phyloP scores from a whole-genome alignment of 371 early-diverging fungal species.

The Apophysomyces sp. region DNA sequence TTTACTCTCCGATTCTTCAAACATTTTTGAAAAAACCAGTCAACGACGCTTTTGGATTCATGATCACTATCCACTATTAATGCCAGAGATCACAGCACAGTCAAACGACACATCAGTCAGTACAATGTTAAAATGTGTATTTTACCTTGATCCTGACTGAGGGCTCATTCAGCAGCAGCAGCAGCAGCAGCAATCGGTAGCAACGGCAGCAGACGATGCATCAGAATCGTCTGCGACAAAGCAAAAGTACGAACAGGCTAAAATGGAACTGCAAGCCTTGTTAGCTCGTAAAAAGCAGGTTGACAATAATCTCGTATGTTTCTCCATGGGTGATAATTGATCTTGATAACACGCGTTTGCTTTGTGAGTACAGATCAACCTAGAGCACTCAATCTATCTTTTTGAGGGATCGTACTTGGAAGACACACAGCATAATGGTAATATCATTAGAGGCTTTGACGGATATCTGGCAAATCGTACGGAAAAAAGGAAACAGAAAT shows the following conservation, averaged over 20 bases:
- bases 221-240: conserved; percentile 42
- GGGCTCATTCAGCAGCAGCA: background rate
- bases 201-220: conserved; percentile 5
- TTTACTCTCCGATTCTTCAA: no score
- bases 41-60: no score
- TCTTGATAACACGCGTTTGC: background rate
- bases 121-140: background rate
- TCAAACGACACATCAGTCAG: background rate
- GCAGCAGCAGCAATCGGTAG: background rate
- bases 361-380: conserved; percentile 30
- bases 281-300: conserved; percentile 61
- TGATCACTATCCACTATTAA: background rate
- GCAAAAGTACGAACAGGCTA: conserved; percentile 62
- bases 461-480: conserved; percentile 63
- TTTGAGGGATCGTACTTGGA: conserved; percentile 84
- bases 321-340: background rate
- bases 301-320: conserved; percentile 58
- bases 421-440: conserved; percentile 78
- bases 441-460: conserved; percentile 83
- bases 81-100: conserved; percentile 1
- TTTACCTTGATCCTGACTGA: background rate
- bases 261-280: conserved; percentile 55
- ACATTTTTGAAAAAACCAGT: no score
- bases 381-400: conserved; percentile 76
- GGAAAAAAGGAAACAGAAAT: conserved; percentile 59